A percentile compares a stretch with the other conserved stretches of the same genome.
Conservation (phyloP, 129 eudicot species). For the Deinandra increscens region DNA sequence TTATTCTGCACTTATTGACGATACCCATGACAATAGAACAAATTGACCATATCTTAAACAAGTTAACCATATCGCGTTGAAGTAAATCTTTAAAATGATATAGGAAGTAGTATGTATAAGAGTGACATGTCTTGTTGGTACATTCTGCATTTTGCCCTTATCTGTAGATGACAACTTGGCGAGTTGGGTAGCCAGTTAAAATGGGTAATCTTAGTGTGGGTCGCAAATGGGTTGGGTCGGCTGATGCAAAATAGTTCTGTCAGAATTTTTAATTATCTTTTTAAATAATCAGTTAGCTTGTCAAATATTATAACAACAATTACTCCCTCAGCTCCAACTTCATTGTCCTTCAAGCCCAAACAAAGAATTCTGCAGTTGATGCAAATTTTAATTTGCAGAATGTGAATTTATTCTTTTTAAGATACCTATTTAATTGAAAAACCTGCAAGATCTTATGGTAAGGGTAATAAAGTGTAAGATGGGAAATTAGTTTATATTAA, state of each 20-base stretch:
- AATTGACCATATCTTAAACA: background rate
- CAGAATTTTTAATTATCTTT: too few relatives aligned
- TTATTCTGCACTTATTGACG: background rate
- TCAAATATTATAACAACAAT: background rate
- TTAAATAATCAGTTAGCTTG: too few relatives aligned
- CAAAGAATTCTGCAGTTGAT: background rate
- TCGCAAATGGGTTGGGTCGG: too few relatives aligned
- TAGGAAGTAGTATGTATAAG: background rate
- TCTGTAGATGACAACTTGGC: background rate
- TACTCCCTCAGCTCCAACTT: background rate
- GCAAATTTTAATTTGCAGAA: background rate
- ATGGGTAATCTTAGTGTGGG: too few relatives aligned
- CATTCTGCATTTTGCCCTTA: background rate
- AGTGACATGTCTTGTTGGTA: background rate
- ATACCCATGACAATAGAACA: background rate
- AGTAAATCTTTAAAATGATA: background rate
- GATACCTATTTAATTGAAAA: background rate
- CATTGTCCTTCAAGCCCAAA: too few relatives aligned
- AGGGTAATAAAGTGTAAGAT: background rate
- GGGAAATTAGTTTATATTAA: background rate
- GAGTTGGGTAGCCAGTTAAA: background rate
- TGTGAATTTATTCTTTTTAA: background rate
- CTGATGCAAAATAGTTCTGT: background rate
- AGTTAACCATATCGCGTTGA: constrained; percentile 2
- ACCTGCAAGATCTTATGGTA: background rate